Evolutionary conservation across 352 stramenopile species (phyloP).

Genomic region (Thraustotheca clavata): DNA sequence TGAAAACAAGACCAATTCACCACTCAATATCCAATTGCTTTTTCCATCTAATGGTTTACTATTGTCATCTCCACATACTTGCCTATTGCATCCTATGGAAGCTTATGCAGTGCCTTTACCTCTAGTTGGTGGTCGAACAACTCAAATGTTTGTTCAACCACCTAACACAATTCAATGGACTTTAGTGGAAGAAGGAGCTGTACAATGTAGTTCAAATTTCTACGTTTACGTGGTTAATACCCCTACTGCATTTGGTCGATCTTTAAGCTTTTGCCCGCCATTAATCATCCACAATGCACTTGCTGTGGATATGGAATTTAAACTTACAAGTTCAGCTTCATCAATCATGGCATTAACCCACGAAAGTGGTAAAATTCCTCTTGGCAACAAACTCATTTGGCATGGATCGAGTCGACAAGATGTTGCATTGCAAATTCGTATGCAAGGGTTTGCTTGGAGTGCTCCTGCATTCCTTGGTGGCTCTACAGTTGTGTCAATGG

Average conservation of each 20-base stretch:
- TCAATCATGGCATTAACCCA: background rate
- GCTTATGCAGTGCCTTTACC: conserved; percentile 6
- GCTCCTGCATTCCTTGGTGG: conserved; percentile 47
- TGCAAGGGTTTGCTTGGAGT: conserved; percentile 84
- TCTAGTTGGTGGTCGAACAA: conserved; percentile 2
- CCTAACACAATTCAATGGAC: background rate
- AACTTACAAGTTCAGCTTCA: background rate
- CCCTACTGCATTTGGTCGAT: background rate
- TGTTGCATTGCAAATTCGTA: conserved; percentile 64
- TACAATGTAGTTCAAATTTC: background rate
- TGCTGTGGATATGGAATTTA: conserved; percentile 2
- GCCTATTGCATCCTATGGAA: background rate
- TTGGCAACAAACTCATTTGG: conserved; percentile 73
- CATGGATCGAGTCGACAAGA: conserved; percentile 74
- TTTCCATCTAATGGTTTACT: conserved; percentile 13
- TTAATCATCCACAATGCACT: conserved; percentile 18
- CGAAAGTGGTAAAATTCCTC: conserved; percentile 33
- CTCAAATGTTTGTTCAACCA: conserved; percentile 12
- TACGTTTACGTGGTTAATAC: background rate
- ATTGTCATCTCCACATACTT: background rate
- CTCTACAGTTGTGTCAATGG: conserved; percentile 24
- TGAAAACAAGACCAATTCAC: conserved; percentile 76
- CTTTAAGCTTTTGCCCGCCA: conserved; percentile 11
- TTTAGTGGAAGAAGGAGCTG: background rate
- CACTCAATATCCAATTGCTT: conserved; percentile 80